These are phyloP conservation scores for Ophiostoma perfectum DNA, from an alignment of 2,329 filamentous ascomycete genomes.

Conservation along the genomic window DNA sequence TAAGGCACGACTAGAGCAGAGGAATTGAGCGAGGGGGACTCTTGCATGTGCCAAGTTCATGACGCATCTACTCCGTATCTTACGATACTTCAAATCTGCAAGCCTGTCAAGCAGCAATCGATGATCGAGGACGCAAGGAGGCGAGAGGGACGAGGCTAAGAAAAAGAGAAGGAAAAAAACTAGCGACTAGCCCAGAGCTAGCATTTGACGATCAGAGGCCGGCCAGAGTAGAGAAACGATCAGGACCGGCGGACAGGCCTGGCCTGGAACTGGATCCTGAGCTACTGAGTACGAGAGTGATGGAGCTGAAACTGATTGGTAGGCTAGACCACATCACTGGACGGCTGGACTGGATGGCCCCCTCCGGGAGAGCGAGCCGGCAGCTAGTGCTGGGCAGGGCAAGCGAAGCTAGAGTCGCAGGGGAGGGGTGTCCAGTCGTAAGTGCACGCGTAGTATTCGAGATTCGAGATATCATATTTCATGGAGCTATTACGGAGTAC, in stretches of 20 bases:
- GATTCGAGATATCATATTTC: not conserved
- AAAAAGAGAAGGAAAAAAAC: not conserved
- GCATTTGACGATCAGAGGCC: too few relatives aligned
- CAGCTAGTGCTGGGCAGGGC: not conserved
- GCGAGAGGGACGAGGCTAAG: not conserved
- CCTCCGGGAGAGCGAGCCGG: conserved; percentile 5
- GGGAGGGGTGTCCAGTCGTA: not conserved
- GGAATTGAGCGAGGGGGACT: too few relatives aligned
- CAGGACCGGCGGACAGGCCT: conserved; percentile 1
- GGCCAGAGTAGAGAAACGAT: not conserved
- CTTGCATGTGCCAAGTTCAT: too few relatives aligned
- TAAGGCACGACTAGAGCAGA: too few relatives aligned
- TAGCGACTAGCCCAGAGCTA: not conserved
- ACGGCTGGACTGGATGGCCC: not conserved
- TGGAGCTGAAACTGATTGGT: not conserved
- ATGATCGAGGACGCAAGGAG: not conserved
- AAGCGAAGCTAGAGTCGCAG: not conserved
- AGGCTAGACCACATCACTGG: not conserved
- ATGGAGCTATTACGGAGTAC: not conserved
- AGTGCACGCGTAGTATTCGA: not conserved
- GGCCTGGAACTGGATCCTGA: not conserved
- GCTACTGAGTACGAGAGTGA: too few relatives aligned
- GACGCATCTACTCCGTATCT: too few relatives aligned
- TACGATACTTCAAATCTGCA: too few relatives aligned
- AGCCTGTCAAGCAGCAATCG: not conserved